Conservation (phyloP, 2,329 filamentous ascomycete genomes). For the Hysterium pulicare region DNA sequence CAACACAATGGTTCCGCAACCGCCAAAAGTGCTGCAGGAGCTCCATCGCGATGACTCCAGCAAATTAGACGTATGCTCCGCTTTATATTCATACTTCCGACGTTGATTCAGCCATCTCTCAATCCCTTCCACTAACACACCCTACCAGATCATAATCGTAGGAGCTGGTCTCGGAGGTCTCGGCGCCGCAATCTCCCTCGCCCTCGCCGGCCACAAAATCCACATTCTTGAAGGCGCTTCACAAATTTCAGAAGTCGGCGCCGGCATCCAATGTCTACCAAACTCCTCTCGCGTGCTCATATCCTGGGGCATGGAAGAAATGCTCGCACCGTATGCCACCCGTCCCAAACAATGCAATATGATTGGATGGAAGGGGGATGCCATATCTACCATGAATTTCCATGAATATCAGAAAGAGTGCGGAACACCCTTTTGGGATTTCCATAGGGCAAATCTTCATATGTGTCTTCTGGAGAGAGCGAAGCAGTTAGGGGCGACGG, state of each 20-base stretch:
- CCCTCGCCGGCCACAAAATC: conserved; percentile 47
- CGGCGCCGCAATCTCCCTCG: conserved; percentile 47
- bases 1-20: no score
- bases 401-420: conserved; percentile 34
- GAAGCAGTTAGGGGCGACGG: conserved; percentile 45
- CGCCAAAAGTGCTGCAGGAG: conserved; percentile 23
- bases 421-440: conserved; percentile 52
- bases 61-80: conserved; percentile 23
- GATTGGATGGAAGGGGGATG: conserved; percentile 52
- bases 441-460: conserved; percentile 54
- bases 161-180: conserved; percentile 58
- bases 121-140: no score
- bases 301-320: conserved; percentile 48
- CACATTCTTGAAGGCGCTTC: conserved; percentile 48
- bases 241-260: conserved; percentile 49
- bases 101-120: not conserved
- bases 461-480: conserved; percentile 47
- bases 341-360: conserved; percentile 45
- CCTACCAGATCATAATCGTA: conserved; percentile 46
- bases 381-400: conserved; percentile 49
- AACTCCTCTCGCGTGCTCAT: conserved; percentile 48
- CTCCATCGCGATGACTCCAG: conserved; percentile 20
- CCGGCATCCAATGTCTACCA: conserved; percentile 51
- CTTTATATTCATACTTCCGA: no score
- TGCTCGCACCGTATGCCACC: conserved; percentile 43